Conservation (phyloP, 2,329 filamentous ascomycete species). For the Aspergillus aculeatinus region DNA sequence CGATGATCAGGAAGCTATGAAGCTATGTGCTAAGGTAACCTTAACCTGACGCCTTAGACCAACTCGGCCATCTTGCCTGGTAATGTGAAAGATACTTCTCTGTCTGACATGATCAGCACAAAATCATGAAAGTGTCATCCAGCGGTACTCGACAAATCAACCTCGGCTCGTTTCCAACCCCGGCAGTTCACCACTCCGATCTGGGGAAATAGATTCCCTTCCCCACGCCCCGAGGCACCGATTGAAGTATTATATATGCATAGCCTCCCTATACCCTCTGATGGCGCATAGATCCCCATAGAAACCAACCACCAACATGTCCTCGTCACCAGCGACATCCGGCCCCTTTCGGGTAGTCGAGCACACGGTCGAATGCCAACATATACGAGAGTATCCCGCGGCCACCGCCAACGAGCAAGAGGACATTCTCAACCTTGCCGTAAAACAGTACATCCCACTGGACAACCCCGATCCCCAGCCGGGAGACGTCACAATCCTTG, state of each 20-base stretch:
- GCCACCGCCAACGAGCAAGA: constrained; percentile 72
- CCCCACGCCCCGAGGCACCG: not conserved
- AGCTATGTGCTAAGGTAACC: constrained; percentile 4
- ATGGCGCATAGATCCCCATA: not conserved
- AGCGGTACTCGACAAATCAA: not conserved
- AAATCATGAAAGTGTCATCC: not conserved
- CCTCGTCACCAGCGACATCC: constrained; percentile 46
- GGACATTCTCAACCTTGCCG: constrained; percentile 67
- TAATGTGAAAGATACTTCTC: not conserved
- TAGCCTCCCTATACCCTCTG: not conserved
- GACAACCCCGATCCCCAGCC: constrained; percentile 66
- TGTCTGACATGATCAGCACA: accelerated
- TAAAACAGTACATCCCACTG: constrained; percentile 85
- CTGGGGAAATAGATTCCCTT: not conserved
- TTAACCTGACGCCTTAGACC: constrained; percentile 31
- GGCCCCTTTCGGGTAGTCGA: constrained; percentile 60
- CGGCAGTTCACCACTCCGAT: not conserved
- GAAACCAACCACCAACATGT: constrained; percentile 26
- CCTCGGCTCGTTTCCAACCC: not conserved
- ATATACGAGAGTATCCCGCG: constrained; percentile 78
- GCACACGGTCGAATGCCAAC: constrained; percentile 70
- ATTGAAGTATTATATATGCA: not conserved
- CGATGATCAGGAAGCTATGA: constrained; percentile 7
- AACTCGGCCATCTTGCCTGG: constrained; percentile 38
- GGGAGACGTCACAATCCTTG: constrained; percentile 82